These are phyloP conservation scores for Populus alba DNA, from an alignment of 345 rosid species.

Conservation along the genomic window DNA sequence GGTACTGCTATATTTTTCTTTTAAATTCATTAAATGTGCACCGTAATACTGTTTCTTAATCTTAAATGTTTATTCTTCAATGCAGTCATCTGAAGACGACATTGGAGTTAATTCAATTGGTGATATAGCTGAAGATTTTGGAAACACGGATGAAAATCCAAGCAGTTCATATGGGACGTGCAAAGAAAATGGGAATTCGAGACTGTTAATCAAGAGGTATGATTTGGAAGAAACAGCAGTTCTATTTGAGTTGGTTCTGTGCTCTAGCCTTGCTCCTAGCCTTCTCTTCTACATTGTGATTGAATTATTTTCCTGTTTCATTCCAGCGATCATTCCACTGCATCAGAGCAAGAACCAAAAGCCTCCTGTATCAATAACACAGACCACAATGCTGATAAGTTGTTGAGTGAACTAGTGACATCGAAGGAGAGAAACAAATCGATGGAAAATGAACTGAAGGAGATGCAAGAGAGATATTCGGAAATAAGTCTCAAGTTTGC, in stretches of 20 bases:
- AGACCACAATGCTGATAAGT: slow-evolving; percentile 19
- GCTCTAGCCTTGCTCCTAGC: not conserved
- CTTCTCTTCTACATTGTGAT: not conserved
- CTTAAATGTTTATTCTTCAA: slow-evolving; percentile 3
- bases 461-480: slow-evolving; percentile 88
- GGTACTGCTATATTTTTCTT: slow-evolving; percentile 5
- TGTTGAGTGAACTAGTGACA: slow-evolving; percentile 38
- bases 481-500: slow-evolving; percentile 90
- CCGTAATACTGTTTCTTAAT: not conserved
- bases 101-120: slow-evolving; percentile 14
- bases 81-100: slow-evolving; percentile 29
- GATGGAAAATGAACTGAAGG: slow-evolving; percentile 86
- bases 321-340: slow-evolving; percentile 19
- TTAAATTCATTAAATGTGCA: not conserved
- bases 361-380: not conserved
- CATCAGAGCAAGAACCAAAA: slow-evolving; percentile 21
- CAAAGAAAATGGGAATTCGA: slow-evolving; percentile 20
- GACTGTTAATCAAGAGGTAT: slow-evolving; percentile 39
- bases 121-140: slow-evolving; percentile 14
- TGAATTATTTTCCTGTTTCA: not conserved
- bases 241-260: not conserved
- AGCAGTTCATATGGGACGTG: slow-evolving; percentile 7
- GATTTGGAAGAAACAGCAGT: not conserved
- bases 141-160: not conserved
- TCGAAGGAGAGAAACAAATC: slow-evolving; percentile 59